These are phyloP conservation scores for Cercospora citrullina DNA, from an alignment of 2,329 filamentous ascomycete species.

Conservation along the genomic window DNA sequence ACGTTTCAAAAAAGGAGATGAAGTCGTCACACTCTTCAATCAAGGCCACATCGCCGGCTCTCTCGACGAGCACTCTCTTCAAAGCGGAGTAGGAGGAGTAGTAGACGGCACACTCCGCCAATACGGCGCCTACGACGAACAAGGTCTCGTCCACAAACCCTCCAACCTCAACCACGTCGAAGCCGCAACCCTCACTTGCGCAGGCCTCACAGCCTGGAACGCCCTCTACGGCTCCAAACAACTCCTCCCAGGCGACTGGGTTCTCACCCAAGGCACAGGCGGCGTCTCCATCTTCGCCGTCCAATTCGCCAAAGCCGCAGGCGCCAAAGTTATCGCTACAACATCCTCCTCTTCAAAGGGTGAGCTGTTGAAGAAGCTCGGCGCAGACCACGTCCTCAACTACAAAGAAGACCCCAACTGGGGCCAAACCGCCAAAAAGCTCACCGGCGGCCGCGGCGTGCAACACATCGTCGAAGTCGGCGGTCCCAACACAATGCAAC, in stretches of 20 bases:
- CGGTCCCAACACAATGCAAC: slow-evolving; percentile 60
- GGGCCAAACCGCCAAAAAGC: slow-evolving; percentile 54
- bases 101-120: slow-evolving; percentile 68
- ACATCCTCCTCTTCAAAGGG: slow-evolving; percentile 55
- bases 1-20: slow-evolving; percentile 59
- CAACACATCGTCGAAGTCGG: slow-evolving; percentile 68
- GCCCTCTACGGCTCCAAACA: slow-evolving; percentile 52
- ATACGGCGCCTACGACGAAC: slow-evolving; percentile 66
- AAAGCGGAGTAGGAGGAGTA: slow-evolving; percentile 66
- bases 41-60: slow-evolving; percentile 56
- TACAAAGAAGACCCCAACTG: slow-evolving; percentile 56
- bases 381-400: slow-evolving; percentile 59
- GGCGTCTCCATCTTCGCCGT: slow-evolving; percentile 67
- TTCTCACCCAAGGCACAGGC: slow-evolving; percentile 70
- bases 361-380: slow-evolving; percentile 52
- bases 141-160: slow-evolving; percentile 66
- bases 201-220: slow-evolving; percentile 54
- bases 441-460: slow-evolving; percentile 59
- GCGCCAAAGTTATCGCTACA: slow-evolving; percentile 59
- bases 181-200: slow-evolving; percentile 51
- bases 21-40: slow-evolving; percentile 64
- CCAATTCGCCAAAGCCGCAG: slow-evolving; percentile 57
- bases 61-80: slow-evolving; percentile 42
- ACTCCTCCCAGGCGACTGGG: slow-evolving; percentile 45
- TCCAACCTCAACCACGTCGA: slow-evolving; percentile 52